Evolutionary conservation across 1,139 yeast species (phyloP).

Genomic region (Diutina mesorugosa): DNA sequence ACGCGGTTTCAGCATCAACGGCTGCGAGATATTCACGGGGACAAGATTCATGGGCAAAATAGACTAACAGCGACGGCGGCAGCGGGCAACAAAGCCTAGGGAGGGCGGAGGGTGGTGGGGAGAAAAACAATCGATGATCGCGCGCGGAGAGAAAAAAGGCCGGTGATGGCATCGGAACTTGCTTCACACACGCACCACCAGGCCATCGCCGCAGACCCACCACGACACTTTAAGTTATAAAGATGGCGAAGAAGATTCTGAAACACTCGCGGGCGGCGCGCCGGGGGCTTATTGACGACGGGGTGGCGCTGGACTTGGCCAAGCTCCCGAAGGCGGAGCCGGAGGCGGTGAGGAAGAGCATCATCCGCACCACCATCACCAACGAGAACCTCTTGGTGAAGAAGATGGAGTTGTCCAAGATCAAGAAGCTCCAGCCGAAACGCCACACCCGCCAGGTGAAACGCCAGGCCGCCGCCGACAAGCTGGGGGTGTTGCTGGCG

Average conservation of each 20-base stretch:
- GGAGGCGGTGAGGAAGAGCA: conserved; percentile 46
- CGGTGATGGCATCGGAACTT: too few species aligned
- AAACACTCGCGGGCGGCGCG: conserved; percentile 72
- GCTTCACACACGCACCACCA: too few species aligned
- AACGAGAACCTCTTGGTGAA: conserved; percentile 49
- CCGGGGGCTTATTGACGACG: conserved; percentile 29
- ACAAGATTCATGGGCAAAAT: conserved; percentile 2
- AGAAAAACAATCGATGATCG: neutral
- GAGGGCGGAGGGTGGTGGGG: neutral
- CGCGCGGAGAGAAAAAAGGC: too few species aligned
- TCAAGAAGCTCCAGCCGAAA: conserved; percentile 20
- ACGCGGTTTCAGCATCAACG: neutral
- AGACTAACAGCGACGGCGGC: neutral
- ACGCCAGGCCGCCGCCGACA: conserved; percentile 30
- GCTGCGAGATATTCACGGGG: neutral
- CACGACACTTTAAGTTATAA: neutral
- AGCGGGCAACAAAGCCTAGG: neutral
- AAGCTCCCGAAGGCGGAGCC: conserved; percentile 44
- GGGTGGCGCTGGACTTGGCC: conserved; percentile 36
- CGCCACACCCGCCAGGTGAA: conserved; percentile 22
- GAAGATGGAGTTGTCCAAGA: conserved; percentile 35
- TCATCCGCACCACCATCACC: conserved; percentile 56
- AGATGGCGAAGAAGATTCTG: conserved; percentile 25
- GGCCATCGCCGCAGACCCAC: too few species aligned
- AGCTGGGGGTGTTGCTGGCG: conserved; percentile 41